Evolutionary conservation across 169 alveolate species (phyloP), one percentile per base, ranked within the genome.

Genomic region (Eimeria brunetti): DNA sequence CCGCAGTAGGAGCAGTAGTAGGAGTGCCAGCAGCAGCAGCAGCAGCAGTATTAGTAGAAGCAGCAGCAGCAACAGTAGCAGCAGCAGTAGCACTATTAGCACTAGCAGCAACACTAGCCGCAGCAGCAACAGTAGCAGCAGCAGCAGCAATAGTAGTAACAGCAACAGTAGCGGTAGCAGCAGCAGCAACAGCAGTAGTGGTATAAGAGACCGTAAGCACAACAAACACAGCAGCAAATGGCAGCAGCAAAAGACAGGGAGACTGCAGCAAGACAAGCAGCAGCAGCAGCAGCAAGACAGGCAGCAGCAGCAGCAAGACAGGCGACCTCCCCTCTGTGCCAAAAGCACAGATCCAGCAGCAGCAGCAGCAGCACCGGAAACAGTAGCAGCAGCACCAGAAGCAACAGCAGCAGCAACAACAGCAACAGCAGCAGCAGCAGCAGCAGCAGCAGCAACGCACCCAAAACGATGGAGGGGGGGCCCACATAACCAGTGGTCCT

Each of bases 11-110:
- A 18, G 64, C 24, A 56, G 24, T 22, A 24, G 78, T 67, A 12
- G n/a, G 78, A n/a, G 78, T 16, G 78, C 38, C 78, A 67, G 78
- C 78, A n/a, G 78, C 78, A 56, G 64, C 64, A 56, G 64, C 64
- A 56, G 64, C 64, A 56, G 64, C 64, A 56, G 24, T 56, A 18
- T 18, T 56, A 56, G 18, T 18, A 56, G 64, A 9, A 56, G 64
- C 64, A 56, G 64, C 64, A 56, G 64, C 64, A 56, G 64, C 64
- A 56, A 18, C 64, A 56, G 64, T 18, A 56, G 64, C 64, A 56
- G 64, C 64, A 56, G 64, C 64, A 27, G 73, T 4, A 20, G 9
- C 8, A 33, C 20, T 71, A 20, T 4, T 14, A 36, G 83, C 27
- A 36, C 46, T 8, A 16, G 83, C 83, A 36, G 83, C 83, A 56